Base-by-base conservation (phyloP, 2,329 filamentous ascomycete species). In the Hymenoscyphus fructigenus region DNA sequence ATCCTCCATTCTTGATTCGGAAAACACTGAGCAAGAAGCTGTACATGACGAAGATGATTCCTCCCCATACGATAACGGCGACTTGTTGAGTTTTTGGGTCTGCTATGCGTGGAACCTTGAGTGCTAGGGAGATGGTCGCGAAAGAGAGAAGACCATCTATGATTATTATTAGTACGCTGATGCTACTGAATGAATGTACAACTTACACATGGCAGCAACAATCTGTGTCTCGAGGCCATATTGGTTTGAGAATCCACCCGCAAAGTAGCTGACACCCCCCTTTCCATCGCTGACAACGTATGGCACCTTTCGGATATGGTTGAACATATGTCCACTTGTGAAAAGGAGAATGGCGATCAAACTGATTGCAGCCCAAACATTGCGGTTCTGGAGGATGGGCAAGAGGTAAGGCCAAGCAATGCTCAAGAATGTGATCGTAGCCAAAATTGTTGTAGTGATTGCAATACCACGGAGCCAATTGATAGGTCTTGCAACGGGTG, bases 251-350 rank as follows among this genome's bases (percentile, higher is more conserved):
- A 99, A 99, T 0, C 95, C 94, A 47, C 85, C 84, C 3, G 94
- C 92, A 78, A 99, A 95, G 78, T 98, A 98, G 75, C 80, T 91
- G 67, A 99, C 86, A 5, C 93, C 93, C 20, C 95, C 95, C 62
- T 85, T 88, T 28, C 92, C 92, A 76, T 98, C 88, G 53, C 90
- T 91, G 53, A 88, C 84, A 36, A 98, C 92, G 73, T 99, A 99
- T 2, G 95, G 95, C 2, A 96, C 92, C 77, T 95, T 94, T 72
- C 96, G 88, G 75, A 99, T 99, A 76, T 97, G 93, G 79, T 98
- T 99, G 85, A 96, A 99, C 96, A 99, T 99, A 79, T 98, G 93
- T 47, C 95, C 96, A 72, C 91, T 95, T 57, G 91, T 97, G 80
- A 98, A 99, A 65, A 97, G 83, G 53, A 99, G 85, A 68, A 99